Conservation (phyloP, 1,139 yeast genomes). For the Hyphopichia khmerensis region DNA sequence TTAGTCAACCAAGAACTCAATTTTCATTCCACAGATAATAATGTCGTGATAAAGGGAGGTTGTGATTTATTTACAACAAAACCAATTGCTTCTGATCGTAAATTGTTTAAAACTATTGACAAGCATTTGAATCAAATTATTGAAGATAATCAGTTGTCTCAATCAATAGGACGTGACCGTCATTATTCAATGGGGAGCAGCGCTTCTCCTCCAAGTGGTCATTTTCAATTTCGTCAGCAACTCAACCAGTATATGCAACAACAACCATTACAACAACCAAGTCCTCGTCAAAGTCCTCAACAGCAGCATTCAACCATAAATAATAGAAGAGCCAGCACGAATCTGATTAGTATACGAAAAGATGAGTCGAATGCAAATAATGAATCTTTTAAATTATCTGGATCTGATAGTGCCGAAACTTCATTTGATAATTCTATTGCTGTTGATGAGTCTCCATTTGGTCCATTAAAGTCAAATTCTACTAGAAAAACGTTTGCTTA, state of each 20-base stretch:
- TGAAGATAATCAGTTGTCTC: conserved; percentile 53
- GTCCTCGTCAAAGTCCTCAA: conserved; percentile 5
- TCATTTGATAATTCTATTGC: conserved; percentile 20
- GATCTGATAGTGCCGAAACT: conserved; percentile 11
- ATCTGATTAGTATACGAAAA: background rate
- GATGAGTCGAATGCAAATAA: background rate
- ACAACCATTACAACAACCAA: conserved; percentile 6
- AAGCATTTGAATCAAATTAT: conserved; percentile 69
- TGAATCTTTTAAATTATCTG: background rate
- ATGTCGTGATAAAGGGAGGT: conserved; percentile 73
- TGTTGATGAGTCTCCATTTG: conserved; percentile 80
- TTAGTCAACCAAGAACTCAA: conserved; percentile 82
- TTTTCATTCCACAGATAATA: conserved; percentile 85
- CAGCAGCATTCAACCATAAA: conserved; percentile 1
- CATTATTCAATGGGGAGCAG: conserved; percentile 41
- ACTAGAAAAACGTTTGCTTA: conserved; percentile 90
- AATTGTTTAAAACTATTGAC: conserved; percentile 83
- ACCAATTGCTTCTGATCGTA: conserved; percentile 86
- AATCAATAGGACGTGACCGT: conserved; percentile 41
- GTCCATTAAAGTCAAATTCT: conserved; percentile 81
- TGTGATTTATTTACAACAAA: conserved; percentile 94
- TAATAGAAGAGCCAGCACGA: background rate
- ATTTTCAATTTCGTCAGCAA: conserved; percentile 1
- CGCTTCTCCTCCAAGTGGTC: conserved; percentile 27
- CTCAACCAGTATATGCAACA: background rate